These are phyloP conservation scores for Pythium inflatum DNA, from an alignment of 352 stramenopile species.

Conservation along the genomic window DNA sequence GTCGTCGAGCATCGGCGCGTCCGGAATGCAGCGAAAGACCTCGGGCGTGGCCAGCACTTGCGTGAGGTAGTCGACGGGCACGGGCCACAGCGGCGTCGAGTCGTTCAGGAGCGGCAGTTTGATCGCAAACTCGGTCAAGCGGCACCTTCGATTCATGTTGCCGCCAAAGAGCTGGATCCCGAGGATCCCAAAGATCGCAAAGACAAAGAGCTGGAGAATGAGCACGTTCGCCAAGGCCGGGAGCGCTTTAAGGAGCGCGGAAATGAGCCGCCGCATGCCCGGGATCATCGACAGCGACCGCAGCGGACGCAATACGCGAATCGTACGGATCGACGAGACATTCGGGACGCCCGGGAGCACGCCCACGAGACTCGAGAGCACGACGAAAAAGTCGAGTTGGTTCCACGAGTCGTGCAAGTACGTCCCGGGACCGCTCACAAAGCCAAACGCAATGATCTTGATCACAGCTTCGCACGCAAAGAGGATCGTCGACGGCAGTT, in stretches of 20 bases:
- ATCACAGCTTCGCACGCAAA: constrained; percentile 89
- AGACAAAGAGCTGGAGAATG: constrained; percentile 90
- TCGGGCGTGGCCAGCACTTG: constrained; percentile 44
- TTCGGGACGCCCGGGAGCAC: constrained; percentile 72
- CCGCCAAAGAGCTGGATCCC: constrained; percentile 89
- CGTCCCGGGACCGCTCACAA: constrained; percentile 54
- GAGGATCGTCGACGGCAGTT: constrained; percentile 84
- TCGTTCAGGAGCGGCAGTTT: constrained; percentile 46
- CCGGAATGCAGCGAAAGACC: constrained; percentile 46
- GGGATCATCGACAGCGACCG: constrained; percentile 89
- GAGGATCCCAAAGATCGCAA: constrained; percentile 92
- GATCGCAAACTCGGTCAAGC: constrained; percentile 76
- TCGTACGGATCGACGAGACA: constrained; percentile 81
- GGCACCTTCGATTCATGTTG: constrained; percentile 81
- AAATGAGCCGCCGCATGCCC: constrained; percentile 79
- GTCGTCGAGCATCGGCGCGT: constrained; percentile 48
- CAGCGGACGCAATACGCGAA: constrained; percentile 87
- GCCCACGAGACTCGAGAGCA: constrained; percentile 73
- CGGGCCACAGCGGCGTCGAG: constrained; percentile 48
- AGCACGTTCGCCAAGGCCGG: constrained; percentile 89
- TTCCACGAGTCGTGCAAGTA: constrained; percentile 92
- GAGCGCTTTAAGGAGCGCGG: constrained; percentile 82
- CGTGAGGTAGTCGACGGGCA: constrained; percentile 49
- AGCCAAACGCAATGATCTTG: constrained; percentile 92
- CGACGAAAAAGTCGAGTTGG: constrained; percentile 92